phyloP scores from a whole-genome alignment of 108 stramenopile species.

The Stephanodiscus minutulus region DNA sequence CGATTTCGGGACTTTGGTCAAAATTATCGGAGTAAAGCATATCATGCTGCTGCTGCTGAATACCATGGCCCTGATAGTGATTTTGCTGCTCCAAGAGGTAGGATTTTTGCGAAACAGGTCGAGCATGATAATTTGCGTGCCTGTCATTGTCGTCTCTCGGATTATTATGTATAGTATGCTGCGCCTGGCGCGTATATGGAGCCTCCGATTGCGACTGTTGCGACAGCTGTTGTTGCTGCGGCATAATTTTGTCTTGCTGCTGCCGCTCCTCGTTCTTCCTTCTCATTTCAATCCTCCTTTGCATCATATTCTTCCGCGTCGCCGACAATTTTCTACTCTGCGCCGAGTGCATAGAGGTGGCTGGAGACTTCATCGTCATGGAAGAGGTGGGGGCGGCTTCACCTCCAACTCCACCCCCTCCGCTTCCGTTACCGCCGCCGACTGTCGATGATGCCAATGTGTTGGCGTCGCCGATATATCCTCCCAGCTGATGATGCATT shows the following conservation, averaged over 20 bases:
- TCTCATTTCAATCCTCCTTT: conserved; percentile 38
- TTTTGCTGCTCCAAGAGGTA: not conserved
- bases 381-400: not conserved
- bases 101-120: not conserved
- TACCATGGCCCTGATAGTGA: not conserved
- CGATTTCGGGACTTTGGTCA: not conserved
- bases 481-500: conserved; percentile 9
- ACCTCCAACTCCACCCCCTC: not conserved
- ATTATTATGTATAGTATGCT: not conserved
- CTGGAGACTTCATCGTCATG: not conserved
- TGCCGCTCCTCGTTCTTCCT: conserved; percentile 27
- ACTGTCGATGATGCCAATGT: conserved; percentile 9
- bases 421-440: not conserved
- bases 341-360: conserved; percentile 5
- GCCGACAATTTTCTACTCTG: conserved; percentile 4
- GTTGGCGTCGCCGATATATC: conserved; percentile 5
- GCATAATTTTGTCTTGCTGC: conserved; percentile 14
- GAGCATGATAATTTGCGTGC: not conserved
- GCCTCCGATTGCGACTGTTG: conserved; percentile 1
- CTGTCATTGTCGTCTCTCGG: not conserved
- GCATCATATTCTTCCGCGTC: conserved; percentile 39
- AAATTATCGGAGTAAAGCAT: not conserved
- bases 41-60: not conserved
- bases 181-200: not conserved
- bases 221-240: conserved; percentile 7